Evolutionary conservation across 208 protist species (phyloP).

Genomic region (Leishmania aethiopica): DNA sequence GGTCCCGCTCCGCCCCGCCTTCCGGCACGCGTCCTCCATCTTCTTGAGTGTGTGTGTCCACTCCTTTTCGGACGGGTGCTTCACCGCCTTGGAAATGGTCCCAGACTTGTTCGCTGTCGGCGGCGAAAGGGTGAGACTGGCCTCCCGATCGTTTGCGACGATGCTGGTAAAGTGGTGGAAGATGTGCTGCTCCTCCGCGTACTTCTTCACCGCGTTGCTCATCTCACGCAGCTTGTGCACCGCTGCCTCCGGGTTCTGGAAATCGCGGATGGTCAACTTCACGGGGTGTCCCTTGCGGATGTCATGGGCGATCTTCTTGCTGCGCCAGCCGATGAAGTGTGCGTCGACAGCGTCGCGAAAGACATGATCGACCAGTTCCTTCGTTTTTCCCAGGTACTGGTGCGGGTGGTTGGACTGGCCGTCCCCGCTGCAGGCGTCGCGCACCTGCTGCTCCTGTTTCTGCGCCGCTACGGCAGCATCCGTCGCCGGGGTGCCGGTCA

Average conservation of each 20-base stretch:
- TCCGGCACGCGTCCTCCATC: conserved; percentile 76
- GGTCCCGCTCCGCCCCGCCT: conserved; percentile 71
- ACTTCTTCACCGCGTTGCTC: conserved; percentile 68
- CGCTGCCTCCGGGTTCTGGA: conserved; percentile 71
- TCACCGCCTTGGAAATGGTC: conserved; percentile 51
- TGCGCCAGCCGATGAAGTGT: conserved; percentile 89
- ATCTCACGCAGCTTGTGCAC: conserved; percentile 85
- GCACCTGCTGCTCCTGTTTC: conserved; percentile 1
- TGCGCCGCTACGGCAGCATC: not conserved
- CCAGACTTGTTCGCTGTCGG: conserved; percentile 51
- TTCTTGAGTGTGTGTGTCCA: conserved; percentile 66
- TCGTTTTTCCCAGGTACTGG: conserved; percentile 29
- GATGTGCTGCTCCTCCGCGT: conserved; percentile 62
- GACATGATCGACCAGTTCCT: conserved; percentile 65
- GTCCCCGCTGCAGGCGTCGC: conserved; percentile 8
- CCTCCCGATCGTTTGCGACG: conserved; percentile 76
- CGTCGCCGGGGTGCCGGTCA: conserved; percentile 17
- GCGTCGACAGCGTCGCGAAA: conserved; percentile 90
- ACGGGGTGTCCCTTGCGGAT: conserved; percentile 76
- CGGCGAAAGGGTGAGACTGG: conserved; percentile 70
- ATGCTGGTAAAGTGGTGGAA: conserved; percentile 86
- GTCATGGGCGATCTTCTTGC: conserved; percentile 86
- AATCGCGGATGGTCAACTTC: conserved; percentile 82
- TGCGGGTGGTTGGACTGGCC: not conserved
- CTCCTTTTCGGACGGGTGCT: conserved; percentile 83